Base-by-base conservation (phyloP, 805 yeast species). In the Myxozyma mucilagina region DNA sequence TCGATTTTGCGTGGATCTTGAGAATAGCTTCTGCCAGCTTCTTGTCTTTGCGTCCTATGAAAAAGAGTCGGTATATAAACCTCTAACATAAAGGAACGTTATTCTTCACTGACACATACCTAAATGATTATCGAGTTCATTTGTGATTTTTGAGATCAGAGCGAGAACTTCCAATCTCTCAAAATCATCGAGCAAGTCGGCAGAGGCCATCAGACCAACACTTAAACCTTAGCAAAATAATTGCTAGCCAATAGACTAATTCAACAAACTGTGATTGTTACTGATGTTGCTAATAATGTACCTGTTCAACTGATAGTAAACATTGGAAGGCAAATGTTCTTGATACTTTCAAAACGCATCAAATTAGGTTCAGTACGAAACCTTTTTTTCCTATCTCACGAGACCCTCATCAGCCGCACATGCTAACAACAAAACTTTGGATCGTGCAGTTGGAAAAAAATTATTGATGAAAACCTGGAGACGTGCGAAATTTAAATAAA, bases 1-100 rank as follows among this genome's bases (percentile, higher is more conserved):
- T 35, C 1, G 80, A 72, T 24, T 72, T 69, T 1, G 66, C 64
- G 61, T 75, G 75, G 8, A 84, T 66, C 59, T 77, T 76, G 13
- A 78, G 59, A 4, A 84, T 72, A 66, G 79, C 82, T 60, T 80
- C 82, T 0, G 84, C 80, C 24, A 82, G 74, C 5, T 76, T 73
- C 41, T 70, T 72, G 58, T 83, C 85, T 41, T 75, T 73, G 3
- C 75, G 69, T 8, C 79, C 82, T 66, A 53, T 18, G 34, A 14
- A 11, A 34, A 32, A 32, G 11, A 52, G 44, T 20, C 32, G 45
- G 5, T 0, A 18, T 2, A 5, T 3, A 8, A 18, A 13, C 14
- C 24, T 13, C 32, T 31, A 24, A 24, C 29, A 2, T 4, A 2
- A 24, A 24, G 4, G 29, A 24, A 4, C 2, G 2, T 24, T 24